Evolutionary conservation across 2,329 filamentous ascomycete genomes (phyloP), one percentile per base, ranked within the genome.

Genomic region (Leptographium radiaticola): DNA sequence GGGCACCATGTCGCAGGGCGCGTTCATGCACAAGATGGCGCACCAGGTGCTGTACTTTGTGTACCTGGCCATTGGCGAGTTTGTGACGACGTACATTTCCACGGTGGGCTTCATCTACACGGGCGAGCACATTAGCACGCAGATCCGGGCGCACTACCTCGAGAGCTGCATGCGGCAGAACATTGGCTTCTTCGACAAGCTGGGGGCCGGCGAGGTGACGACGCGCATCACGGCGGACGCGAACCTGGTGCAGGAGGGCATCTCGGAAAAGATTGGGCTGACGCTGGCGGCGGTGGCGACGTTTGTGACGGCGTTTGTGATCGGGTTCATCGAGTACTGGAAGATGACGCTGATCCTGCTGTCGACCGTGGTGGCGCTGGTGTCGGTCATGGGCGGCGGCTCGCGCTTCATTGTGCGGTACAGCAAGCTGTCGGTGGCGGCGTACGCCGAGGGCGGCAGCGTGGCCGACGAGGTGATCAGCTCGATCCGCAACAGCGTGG

Each of bases 201-300:
- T 95, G 15, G 91, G 90, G 51, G 86, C 89, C 38, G 90, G 91
- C 55, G 93, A 96, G 69, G 87, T 97, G 57, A 95, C 90, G 0
- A 95, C 90, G 1, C 84, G 90, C 59, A 95, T 96, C 61, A 97
- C 91, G 0, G 85, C 90, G 12, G 91, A 97, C 66, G 95, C 89
- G 46, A 96, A 95, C 63, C 73, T 95, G 52, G 84, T 97, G 53
- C 91, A 96, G 67, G 90, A 95, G 60, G 91, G 89, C 54, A 89
- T 98, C 47, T 94, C 88, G 0, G 88, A 95, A 67, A 95, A 95
- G 71, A 79, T 95, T 46, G 83, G 81, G 15, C 71, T 95, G 58
- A 89, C 87, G 0, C 66, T 95, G 54, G 81, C 83, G 15, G 87
- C 87, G 13, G 50, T 89, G 5, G 81, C 89, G 1, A 90, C 88